phyloP scores from a whole-genome alignment of 202 grass and related monocot genomes.

The Tripidium arundinaceum region DNA sequence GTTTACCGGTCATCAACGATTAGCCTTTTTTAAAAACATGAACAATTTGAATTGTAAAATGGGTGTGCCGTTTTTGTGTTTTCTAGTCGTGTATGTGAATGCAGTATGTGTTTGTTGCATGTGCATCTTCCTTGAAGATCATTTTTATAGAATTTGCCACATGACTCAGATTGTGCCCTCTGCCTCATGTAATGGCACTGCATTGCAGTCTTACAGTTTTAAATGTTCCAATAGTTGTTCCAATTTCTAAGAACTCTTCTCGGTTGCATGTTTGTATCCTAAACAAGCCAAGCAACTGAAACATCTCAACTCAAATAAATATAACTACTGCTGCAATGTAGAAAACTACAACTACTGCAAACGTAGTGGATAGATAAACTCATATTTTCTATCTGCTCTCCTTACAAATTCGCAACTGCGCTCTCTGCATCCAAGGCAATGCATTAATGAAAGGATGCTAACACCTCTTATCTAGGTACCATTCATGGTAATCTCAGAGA shows the following conservation, averaged over 20 bases:
- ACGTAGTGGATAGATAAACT: neutral
- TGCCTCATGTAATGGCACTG: neutral
- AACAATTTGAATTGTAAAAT: neutral
- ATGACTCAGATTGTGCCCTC: neutral
- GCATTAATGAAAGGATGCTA: neutral
- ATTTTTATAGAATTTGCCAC: neutral
- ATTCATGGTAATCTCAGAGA: neutral
- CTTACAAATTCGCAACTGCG: neutral
- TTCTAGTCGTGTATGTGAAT: neutral
- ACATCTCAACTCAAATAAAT: neutral
- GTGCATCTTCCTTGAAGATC: neutral
- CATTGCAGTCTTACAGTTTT: neutral
- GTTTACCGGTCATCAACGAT: neutral
- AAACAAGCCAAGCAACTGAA: neutral
- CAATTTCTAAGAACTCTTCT: neutral
- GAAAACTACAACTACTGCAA: neutral
- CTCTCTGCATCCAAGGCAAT: neutral
- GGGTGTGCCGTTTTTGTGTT: neutral
- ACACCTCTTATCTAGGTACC: neutral
- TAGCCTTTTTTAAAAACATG: neutral
- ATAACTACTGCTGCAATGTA: neutral
- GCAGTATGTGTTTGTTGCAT: neutral
- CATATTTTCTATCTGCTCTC: neutral
- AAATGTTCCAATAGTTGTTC: neutral
- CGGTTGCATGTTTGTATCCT: neutral